phyloP scores from a whole-genome alignment of 129 eudicot genomes.

The Tagetes erecta region DNA sequence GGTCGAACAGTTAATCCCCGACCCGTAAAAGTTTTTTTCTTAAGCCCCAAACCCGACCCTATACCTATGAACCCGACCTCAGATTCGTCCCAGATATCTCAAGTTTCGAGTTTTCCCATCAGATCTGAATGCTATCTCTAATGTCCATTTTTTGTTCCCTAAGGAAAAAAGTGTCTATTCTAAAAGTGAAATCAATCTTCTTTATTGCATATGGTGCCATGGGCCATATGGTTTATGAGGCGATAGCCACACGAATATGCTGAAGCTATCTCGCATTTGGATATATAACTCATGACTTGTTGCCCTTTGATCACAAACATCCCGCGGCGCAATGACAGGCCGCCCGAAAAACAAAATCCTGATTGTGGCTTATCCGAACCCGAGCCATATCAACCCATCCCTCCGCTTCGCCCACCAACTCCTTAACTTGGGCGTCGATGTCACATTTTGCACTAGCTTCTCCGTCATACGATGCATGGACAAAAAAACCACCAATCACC shows the following conservation, averaged over 20 bases:
- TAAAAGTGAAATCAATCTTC: neutral
- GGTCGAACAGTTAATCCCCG: too few species aligned
- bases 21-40: too few species aligned
- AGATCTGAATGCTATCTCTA: too few species aligned
- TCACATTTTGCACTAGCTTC: constrained; percentile 33
- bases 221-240: too few species aligned
- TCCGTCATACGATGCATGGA: neutral
- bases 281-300: neutral
- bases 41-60: too few species aligned
- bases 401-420: constrained; percentile 40
- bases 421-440: constrained; percentile 29
- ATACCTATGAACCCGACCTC: too few species aligned
- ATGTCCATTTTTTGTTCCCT: too few species aligned
- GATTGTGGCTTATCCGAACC: constrained; percentile 35
- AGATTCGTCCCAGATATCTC: too few species aligned
- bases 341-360: constrained; percentile 15
- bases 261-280: neutral
- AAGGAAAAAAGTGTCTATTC: neutral
- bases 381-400: constrained; percentile 50
- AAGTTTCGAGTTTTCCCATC: too few species aligned
- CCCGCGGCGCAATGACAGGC: neutral
- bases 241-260: neutral
- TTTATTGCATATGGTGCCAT: too few species aligned
- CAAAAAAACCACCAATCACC: constrained; percentile 8
- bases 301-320: neutral